Base-by-base conservation (phyloP, 257 asterid genomes). In the Eucommia ulmoides region DNA sequence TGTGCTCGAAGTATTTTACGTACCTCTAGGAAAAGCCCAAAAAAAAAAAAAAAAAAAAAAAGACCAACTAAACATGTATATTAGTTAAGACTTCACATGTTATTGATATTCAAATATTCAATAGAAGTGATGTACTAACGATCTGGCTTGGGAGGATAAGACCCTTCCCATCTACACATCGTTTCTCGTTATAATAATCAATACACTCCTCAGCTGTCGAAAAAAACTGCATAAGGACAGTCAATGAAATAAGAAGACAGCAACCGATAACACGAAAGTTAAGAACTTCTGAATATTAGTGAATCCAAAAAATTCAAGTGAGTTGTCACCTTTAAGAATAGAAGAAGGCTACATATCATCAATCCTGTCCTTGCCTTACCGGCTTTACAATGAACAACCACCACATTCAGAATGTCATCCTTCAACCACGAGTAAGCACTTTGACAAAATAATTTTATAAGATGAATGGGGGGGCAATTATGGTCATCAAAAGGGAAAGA, bases 341-440 rank as follows among this genome's bases (percentile, higher is more conserved):
- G 77, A 56, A 89, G 96, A 64, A 89, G 93, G 77, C 98, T 80
- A 56, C 96, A 89, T 51, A 85, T 85, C 96, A 89, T 89, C 70
- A 89, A 64, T 61, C 96, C 96, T 8, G 96, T 89, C 80, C 98
- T 82, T 48, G 98, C 98, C 78, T 65, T 89, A 51, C 98, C 98
- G 55, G 98, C 98, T 83, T 89, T 89, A 67, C 98, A 89, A 73
- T 85, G 98, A 67, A 89, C 93, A 65, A 89, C 96, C 52, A 89
- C 98, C 65, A 89, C 98, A 70, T 89, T 85, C 55, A 80, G 49
- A 58, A 89, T 89, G 70, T 85, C 96, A 69, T 74, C 91, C 80
- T 89, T 85, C 75, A 89, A 63, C 96, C 98, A 89, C 19, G 94
- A 76, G 76, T 82, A 89, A 55, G 98, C 93, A 83, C 98, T 89